phyloP scores from a whole-genome alignment of 2,329 filamentous ascomycete species.

The Aspergillus sp. region DNA sequence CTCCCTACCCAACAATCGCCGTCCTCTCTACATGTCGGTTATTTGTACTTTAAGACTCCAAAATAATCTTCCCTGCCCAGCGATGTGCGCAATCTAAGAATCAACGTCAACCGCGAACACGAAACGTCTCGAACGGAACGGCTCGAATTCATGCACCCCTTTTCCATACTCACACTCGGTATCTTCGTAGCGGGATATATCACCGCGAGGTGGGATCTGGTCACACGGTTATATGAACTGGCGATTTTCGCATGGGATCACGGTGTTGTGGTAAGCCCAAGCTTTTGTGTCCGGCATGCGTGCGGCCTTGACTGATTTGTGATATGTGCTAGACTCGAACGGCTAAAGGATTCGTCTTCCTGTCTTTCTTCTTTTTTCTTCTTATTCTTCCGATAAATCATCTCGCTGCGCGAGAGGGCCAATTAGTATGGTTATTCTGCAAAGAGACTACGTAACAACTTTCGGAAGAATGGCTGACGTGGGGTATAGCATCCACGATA shows the following conservation, averaged over 20 bases:
- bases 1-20: too few species aligned
- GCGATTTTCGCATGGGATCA: conserved; percentile 97
- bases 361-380: conserved; percentile 78
- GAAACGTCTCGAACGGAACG: conserved; percentile 15
- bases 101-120: background rate
- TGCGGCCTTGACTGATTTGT: background rate
- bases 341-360: conserved; percentile 72
- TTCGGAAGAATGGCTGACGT: background rate
- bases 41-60: background rate
- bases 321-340: conserved; percentile 60
- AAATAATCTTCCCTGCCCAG: conserved; percentile 6
- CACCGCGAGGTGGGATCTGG: conserved; percentile 97
- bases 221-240: conserved; percentile 93
- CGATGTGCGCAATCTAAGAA: conserved; percentile 28
- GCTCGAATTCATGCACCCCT: conserved; percentile 75
- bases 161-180: conserved; percentile 88
- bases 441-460: background rate
- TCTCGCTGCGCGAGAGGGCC: conserved; percentile 71
- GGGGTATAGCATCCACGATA: conserved; percentile 68
- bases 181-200: conserved; percentile 99
- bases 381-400: conserved; percentile 78
- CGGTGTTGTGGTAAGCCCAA: conserved; percentile 75
- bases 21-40: too few species aligned
- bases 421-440: conserved; percentile 56
- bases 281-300: background rate